Conservation (phyloP, 768 basidiomycete species). For the Tubosaeta brunneosetosa region DNA sequence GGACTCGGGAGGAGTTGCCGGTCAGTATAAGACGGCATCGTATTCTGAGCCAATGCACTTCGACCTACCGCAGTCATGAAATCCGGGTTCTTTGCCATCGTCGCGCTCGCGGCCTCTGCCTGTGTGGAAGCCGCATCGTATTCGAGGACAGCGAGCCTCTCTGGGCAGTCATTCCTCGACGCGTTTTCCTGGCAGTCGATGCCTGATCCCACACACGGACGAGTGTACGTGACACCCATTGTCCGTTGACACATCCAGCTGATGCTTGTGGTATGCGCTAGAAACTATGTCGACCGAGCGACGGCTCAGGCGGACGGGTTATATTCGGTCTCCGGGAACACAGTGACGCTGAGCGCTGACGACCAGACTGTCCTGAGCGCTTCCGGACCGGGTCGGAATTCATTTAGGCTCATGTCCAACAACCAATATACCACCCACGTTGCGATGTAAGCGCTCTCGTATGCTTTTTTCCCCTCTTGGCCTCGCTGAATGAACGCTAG, state of each 20-base stretch:
- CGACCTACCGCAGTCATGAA: not conserved
- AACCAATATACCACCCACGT: conserved; percentile 31
- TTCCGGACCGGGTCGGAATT: conserved; percentile 31
- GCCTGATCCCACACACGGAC: conserved; percentile 33
- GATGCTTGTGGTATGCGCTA: conserved; percentile 7
- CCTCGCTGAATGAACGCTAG: not conserved
- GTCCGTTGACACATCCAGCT: not conserved
- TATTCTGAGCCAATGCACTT: too few species aligned
- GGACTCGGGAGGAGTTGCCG: not conserved
- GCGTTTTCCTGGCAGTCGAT: conserved; percentile 26
- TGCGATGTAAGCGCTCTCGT: conserved; percentile 21
- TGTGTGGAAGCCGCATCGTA: conserved; percentile 27
- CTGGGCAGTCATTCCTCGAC: conserved; percentile 48
- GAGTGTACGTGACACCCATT: conserved; percentile 20
- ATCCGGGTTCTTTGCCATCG: not conserved
- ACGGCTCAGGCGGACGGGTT: conserved; percentile 53
- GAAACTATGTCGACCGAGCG: conserved; percentile 41
- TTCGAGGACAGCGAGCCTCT: conserved; percentile 38
- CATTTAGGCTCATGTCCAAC: conserved; percentile 34
- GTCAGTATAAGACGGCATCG: not conserved
- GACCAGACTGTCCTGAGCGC: conserved; percentile 27
- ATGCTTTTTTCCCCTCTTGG: not conserved
- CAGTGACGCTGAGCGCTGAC: conserved; percentile 32
- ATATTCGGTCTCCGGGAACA: conserved; percentile 48
- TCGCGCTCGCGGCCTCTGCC: not conserved